Conservation (phyloP, 2,329 filamentous ascomycete genomes). For the Ploettnerulaceae sp. region DNA sequence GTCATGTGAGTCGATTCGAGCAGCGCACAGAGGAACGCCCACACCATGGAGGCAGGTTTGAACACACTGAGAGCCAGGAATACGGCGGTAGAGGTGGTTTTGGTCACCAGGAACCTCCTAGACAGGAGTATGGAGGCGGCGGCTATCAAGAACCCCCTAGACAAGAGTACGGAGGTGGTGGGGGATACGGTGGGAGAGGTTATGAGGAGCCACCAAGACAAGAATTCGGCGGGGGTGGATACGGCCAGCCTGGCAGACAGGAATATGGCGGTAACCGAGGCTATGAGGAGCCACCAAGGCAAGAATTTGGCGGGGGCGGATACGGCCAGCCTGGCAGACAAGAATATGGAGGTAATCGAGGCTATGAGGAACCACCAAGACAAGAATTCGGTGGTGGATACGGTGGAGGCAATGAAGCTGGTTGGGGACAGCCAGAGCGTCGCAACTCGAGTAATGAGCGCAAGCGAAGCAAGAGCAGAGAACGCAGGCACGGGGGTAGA, state of each 20-base stretch:
- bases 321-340: constrained; percentile 1
- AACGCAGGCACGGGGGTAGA: background rate
- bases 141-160: constrained; percentile 1
- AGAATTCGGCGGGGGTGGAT: constrained; percentile 15
- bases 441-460: constrained; percentile 3
- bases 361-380: constrained; percentile 2
- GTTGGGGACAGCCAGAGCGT: constrained; percentile 13
- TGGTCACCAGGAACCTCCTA: constrained; percentile 17
- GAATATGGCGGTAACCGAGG: constrained; percentile 18
- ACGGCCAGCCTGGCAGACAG: background rate
- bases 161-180: background rate
- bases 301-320: constrained; percentile 11
- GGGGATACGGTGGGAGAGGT: constrained; percentile 11
- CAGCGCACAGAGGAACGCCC: constrained; percentile 51
- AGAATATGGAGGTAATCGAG: constrained; percentile 17
- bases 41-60: constrained; percentile 49
- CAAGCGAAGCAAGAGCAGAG: constrained; percentile 11
- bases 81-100: constrained; percentile 23
- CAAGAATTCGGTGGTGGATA: constrained; percentile 12
- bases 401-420: constrained; percentile 18
- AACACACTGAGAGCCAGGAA: constrained; percentile 47
- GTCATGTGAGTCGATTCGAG: constrained; percentile 52
- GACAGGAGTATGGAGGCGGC: constrained; percentile 7
- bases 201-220: constrained; percentile 14
- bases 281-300: constrained; percentile 3